phyloP scores from a whole-genome alignment of 129 eudicot genomes.

The Glebionis coronaria region DNA sequence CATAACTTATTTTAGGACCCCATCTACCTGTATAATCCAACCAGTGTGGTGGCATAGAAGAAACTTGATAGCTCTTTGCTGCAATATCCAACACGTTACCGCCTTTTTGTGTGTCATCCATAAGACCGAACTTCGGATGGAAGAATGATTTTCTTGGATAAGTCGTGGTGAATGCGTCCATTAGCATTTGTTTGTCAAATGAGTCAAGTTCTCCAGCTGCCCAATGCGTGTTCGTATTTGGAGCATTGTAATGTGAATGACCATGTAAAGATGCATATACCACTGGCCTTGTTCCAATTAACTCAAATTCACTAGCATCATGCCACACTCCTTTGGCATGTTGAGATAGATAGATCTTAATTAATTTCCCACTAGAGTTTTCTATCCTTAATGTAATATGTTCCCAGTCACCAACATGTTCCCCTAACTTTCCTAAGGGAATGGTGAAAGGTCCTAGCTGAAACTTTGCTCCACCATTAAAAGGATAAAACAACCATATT shows the following conservation, averaged over 20 bases:
- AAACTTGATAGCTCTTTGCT: conserved; percentile 14
- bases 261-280: too few relatives aligned
- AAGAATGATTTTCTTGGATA: conserved; percentile 1
- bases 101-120: conserved; percentile 27
- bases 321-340: conserved; percentile 38
- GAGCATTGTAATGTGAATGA: conserved; percentile 15
- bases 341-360: too few relatives aligned
- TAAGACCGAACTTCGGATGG: conserved; percentile 14
- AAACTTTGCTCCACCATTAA: too few relatives aligned
- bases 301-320: conserved; percentile 24
- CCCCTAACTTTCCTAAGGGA: too few relatives aligned
- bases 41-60: conserved; percentile 5
- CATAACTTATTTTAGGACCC: too few relatives aligned
- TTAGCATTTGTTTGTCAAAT: not conserved
- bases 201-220: not conserved
- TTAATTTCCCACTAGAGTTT: too few relatives aligned
- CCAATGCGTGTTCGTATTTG: conserved; percentile 6
- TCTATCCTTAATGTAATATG: too few relatives aligned
- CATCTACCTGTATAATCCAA: conserved; percentile 34
- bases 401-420: too few relatives aligned
- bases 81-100: conserved; percentile 25
- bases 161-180: not conserved
- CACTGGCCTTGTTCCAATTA: conserved; percentile 23
- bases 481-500: too few relatives aligned
- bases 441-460: too few relatives aligned